Base-by-base conservation (phyloP, 179 eudicot genomes). In the Silene coronaria region DNA sequence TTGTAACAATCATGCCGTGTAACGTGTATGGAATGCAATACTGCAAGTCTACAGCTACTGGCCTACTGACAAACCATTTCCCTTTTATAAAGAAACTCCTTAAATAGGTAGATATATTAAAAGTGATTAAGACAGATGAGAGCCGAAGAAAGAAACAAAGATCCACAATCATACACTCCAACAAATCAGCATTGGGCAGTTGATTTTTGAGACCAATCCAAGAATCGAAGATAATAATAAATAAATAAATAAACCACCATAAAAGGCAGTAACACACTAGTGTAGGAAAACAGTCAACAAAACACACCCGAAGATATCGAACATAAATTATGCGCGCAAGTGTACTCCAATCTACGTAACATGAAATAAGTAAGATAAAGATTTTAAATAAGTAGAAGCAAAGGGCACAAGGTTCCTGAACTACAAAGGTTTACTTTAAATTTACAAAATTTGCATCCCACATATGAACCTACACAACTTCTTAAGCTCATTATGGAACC, bases 241-340 rank as follows among this genome's bases (percentile, higher is more conserved):
- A 19, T 2, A 5, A 58, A 58, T 3, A 19, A 2, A 19, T 5
- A 59, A 59, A 59, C 21, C 9, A 23, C 27, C 63, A 59, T 59
- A 21, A 59, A 59, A 38, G 63, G 26, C 63, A 59, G 63, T 22
- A 59, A 59, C 17, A 59, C 63, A 59, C 63, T 59, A 59, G 63
- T 5, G 27, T 7, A 22, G 27, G 63, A 22, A 22, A 59, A 21
- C 8, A 22, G 63, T 59, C 63, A 21, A 22, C 23, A 10, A 59
- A 59, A 59, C 26, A 23, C 63, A 8, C 10, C 63, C 9, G 23
- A 21, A 59, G 63, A 38, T 59, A 59, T 59, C 22, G 63, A 59
- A 6, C 11, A 59, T 7, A 59, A 19, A 19, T 21, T 59, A 59
- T 22, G 27, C 0, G 27, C 12, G 17, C 63, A 59, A 19, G 17